Evolutionary conservation across 768 basidiomycete species (phyloP).

Genomic region (Collybia sordida): DNA sequence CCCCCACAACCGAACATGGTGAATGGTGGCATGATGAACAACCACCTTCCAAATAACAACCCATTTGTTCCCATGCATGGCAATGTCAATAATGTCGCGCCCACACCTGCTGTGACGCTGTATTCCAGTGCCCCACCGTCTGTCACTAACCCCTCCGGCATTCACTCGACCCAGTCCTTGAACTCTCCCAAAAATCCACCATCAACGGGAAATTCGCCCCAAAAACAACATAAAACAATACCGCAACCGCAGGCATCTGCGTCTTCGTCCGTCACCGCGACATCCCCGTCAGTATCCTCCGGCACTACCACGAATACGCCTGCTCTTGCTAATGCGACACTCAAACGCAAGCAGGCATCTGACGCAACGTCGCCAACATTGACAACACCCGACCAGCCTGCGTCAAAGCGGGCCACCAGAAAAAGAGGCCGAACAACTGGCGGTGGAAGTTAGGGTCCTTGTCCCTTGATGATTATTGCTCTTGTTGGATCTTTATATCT

Average conservation of each 20-base stretch:
- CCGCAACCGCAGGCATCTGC: constrained; percentile 28
- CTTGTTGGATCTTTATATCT: constrained; percentile 21
- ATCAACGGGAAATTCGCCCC: constrained; percentile 54
- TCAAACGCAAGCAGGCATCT: constrained; percentile 55
- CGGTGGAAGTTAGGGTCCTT: constrained; percentile 28
- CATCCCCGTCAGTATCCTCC: constrained; percentile 29
- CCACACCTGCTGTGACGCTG: constrained; percentile 40
- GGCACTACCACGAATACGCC: constrained; percentile 49
- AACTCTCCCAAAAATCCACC: constrained; percentile 53
- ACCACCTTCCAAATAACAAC: constrained; percentile 10
- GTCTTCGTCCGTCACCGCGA: constrained; percentile 30
- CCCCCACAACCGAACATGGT: constrained; percentile 8
- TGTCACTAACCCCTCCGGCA: constrained; percentile 39
- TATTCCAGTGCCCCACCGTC: constrained; percentile 51
- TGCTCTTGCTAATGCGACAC: constrained; percentile 42
- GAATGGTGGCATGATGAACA: background rate
- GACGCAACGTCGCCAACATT: constrained; percentile 52
- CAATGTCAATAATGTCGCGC: constrained; percentile 17
- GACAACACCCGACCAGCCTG: constrained; percentile 41
- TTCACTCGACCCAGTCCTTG: constrained; percentile 27
- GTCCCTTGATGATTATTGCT: constrained; percentile 21
- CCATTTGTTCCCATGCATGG: constrained; percentile 13
- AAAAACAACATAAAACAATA: constrained; percentile 65
- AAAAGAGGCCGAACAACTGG: constrained; percentile 50
- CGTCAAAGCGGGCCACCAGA: constrained; percentile 50